A percentile compares a stretch with the other conserved stretches of the same genome.
Conservation (phyloP, 169 alveolate species). For the Cytauxzoon felis region DNA sequence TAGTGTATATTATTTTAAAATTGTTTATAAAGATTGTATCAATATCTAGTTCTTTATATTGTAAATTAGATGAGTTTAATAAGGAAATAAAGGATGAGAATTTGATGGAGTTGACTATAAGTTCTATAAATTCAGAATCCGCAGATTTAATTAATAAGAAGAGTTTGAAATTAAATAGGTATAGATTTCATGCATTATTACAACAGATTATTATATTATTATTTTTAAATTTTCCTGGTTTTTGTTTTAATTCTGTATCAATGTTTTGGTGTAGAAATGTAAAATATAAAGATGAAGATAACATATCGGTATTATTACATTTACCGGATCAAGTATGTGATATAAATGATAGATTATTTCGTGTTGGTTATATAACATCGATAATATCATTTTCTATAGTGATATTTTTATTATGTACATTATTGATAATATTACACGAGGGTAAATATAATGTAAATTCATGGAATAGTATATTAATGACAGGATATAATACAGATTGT, state of each 20-base stretch:
- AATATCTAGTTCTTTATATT: not conserved
- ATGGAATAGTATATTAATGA: conserved; percentile 45
- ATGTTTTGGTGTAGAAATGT: conserved; percentile 47
- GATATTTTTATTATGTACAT: not conserved
- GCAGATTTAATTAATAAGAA: not conserved
- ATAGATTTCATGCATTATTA: not conserved
- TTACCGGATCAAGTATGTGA: conserved; percentile 54
- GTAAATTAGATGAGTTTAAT: not conserved
- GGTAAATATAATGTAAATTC: conserved; percentile 19
- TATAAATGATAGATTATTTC: conserved; percentile 14
- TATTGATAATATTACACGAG: no score
- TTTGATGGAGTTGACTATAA: not conserved
- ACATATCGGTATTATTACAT: conserved; percentile 29
- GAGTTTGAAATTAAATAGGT: not conserved
- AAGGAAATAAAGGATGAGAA: not conserved
- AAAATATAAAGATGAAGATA: conserved; percentile 21
- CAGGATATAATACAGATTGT: conserved; percentile 33
- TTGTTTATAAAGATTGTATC: not conserved
- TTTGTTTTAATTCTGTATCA: conserved; percentile 29
- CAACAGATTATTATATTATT: conserved; percentile 32
- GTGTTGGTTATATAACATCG: conserved; percentile 17
- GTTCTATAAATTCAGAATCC: not conserved
- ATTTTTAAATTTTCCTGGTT: conserved; percentile 30
- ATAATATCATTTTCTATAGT: conserved; percentile 7
- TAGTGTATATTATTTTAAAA: not conserved